phyloP scores from a whole-genome alignment of 1,284 basidiomycete species.

The Paramarasmius palmivorus region DNA sequence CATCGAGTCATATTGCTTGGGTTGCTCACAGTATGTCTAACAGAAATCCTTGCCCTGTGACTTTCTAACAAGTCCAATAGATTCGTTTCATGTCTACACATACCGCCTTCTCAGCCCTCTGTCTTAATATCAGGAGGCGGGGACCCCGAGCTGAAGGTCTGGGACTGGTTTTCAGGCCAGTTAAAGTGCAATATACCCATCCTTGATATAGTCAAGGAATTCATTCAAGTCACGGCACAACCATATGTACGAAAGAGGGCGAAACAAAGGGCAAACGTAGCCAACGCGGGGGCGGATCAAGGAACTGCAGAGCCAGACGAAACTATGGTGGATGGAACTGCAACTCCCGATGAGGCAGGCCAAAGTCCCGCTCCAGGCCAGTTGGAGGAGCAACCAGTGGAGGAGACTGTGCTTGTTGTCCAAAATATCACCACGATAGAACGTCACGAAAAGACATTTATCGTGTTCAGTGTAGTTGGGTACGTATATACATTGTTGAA shows the following conservation, averaged over 20 bases:
- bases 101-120: constrained; percentile 51
- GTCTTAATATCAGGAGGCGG: constrained; percentile 86
- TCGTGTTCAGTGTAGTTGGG: constrained; percentile 73
- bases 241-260: constrained; percentile 36
- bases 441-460: constrained; percentile 29
- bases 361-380: constrained; percentile 6
- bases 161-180: constrained; percentile 75
- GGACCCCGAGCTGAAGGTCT: constrained; percentile 74
- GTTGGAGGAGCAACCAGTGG: not conserved
- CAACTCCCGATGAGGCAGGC: constrained; percentile 12
- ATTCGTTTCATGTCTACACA: constrained; percentile 80
- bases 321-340: constrained; percentile 17
- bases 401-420: constrained; percentile 46
- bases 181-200: constrained; percentile 57
- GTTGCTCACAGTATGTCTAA: constrained; percentile 71
- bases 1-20: constrained; percentile 84
- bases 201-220: constrained; percentile 55
- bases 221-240: constrained; percentile 51
- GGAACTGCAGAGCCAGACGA: constrained; percentile 23
- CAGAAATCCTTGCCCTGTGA: not conserved
- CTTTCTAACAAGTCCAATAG: constrained; percentile 36
- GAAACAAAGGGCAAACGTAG: constrained; percentile 30
- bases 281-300: constrained; percentile 20
- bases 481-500: constrained; percentile 31
- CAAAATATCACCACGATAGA: constrained; percentile 49